Evolutionary conservation across 306 rosid species (phyloP).

Genomic region (Pterocarpus macrocarpus): DNA sequence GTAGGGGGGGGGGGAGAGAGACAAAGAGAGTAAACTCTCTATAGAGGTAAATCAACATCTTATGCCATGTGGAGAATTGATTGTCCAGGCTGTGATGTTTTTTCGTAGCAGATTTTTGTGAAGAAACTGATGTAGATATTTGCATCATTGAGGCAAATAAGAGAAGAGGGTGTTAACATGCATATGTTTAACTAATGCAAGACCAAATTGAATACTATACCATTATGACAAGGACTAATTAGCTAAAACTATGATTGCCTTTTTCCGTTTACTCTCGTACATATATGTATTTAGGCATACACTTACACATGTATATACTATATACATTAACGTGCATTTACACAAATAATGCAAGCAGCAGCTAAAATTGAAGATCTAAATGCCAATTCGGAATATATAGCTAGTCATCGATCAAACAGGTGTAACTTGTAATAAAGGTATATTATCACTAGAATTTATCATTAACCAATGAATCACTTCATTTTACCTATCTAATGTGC

Average conservation of each 20-base stretch:
- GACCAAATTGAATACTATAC: not conserved
- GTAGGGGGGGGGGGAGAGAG: not conserved
- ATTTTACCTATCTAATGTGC: too few relatives aligned
- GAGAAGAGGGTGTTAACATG: not conserved
- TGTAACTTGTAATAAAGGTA: too few relatives aligned
- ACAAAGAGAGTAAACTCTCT: not conserved
- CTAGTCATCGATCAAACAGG: too few relatives aligned
- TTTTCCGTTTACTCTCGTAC: not conserved
- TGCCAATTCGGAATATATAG: too few relatives aligned
- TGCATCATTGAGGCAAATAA: conserved; percentile 27
- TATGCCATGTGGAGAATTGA: conserved; percentile 42
- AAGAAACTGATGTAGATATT: conserved; percentile 34
- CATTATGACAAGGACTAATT: conserved; percentile 15
- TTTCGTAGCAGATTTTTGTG: conserved; percentile 31
- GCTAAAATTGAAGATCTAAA: not conserved
- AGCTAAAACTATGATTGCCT: conserved; percentile 1
- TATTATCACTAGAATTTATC: too few relatives aligned
- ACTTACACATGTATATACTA: too few relatives aligned
- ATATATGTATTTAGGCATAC: not conserved
- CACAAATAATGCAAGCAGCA: not conserved
- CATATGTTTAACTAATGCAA: conserved; percentile 11
- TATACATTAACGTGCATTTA: too few relatives aligned
- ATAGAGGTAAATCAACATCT: conserved; percentile 35
- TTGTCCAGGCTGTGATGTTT: conserved; percentile 29
- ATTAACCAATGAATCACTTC: too few relatives aligned